A percentile compares a stretch with the other conserved stretches of the same genome.
Evolutionary conservation across 1,284 basidiomycete genomes (phyloP).

Genomic region (Ganoderma sinense): DNA sequence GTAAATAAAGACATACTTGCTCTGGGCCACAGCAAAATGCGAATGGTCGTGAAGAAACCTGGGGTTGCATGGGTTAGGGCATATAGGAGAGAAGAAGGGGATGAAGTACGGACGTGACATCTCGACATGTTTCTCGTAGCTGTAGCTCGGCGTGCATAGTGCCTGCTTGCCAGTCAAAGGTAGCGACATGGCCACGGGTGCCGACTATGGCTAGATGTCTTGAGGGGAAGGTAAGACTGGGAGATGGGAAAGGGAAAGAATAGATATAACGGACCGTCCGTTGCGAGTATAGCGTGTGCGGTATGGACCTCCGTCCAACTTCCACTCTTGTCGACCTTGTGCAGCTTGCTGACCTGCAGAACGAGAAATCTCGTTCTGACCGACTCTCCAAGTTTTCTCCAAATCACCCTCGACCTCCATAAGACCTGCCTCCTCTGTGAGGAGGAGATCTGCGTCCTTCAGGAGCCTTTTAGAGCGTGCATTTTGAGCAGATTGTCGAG

Average conservation of each 20-base stretch:
- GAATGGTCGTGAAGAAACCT: constrained; percentile 94
- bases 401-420: constrained; percentile 80
- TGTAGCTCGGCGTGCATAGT: constrained; percentile 90
- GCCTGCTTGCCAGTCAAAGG: constrained; percentile 95
- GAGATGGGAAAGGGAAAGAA: not conserved
- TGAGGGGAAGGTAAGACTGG: not conserved
- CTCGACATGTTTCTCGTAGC: constrained; percentile 87
- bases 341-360: constrained; percentile 79
- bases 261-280: constrained; percentile 69
- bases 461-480: constrained; percentile 64
- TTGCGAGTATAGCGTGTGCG: constrained; percentile 88
- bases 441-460: constrained; percentile 70
- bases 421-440: constrained; percentile 71
- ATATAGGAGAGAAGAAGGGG: not conserved
- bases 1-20: constrained; percentile 97
- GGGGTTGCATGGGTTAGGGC: constrained; percentile 12
- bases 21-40: constrained; percentile 95
- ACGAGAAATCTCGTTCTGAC: constrained; percentile 80
- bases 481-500: constrained; percentile 63
- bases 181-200: constrained; percentile 88
- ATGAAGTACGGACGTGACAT: constrained; percentile 78
- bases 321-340: constrained; percentile 81
- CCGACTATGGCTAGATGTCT: constrained; percentile 90
- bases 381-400: constrained; percentile 91
- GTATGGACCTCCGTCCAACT: constrained; percentile 90